Conservation (phyloP, 169 alveolate genomes). For the Miamiensis avidus region DNA sequence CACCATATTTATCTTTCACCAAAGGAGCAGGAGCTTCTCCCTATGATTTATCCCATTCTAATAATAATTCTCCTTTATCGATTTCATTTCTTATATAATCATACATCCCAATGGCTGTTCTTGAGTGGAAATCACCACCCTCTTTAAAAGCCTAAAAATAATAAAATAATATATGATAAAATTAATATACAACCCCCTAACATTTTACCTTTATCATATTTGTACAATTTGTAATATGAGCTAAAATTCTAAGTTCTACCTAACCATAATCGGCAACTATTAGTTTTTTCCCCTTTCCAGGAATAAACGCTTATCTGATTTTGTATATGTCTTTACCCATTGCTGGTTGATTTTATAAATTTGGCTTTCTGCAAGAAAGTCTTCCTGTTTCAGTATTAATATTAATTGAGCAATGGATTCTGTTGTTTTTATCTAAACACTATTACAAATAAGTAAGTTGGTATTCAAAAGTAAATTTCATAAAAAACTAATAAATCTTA, state of each 20-base stretch:
- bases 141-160: conserved; percentile 52
- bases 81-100: conserved; percentile 67
- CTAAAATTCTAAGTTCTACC: conserved; percentile 83
- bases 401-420: conserved; percentile 72
- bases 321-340: conserved; percentile 72
- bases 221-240: conserved; percentile 81
- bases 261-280: conserved; percentile 87
- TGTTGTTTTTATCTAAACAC: conserved; percentile 38
- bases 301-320: conserved; percentile 76
- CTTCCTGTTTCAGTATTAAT: conserved; percentile 85
- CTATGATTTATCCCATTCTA: conserved; percentile 81
- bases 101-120: conserved; percentile 82
- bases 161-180: too few species aligned
- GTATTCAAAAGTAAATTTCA: too few species aligned
- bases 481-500: too few species aligned
- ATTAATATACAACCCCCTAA: background rate
- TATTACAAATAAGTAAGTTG: too few species aligned
- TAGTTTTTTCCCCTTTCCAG: conserved; percentile 73
- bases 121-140: conserved; percentile 89
- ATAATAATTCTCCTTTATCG: conserved; percentile 55
- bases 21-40: conserved; percentile 82
- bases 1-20: conserved; percentile 69
- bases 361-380: conserved; percentile 75
- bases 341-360: conserved; percentile 83
- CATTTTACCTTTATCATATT: conserved; percentile 64